Evolutionary conservation across 2,329 filamentous ascomycete species (phyloP).

Genomic region (Emydomyces testavorans): DNA sequence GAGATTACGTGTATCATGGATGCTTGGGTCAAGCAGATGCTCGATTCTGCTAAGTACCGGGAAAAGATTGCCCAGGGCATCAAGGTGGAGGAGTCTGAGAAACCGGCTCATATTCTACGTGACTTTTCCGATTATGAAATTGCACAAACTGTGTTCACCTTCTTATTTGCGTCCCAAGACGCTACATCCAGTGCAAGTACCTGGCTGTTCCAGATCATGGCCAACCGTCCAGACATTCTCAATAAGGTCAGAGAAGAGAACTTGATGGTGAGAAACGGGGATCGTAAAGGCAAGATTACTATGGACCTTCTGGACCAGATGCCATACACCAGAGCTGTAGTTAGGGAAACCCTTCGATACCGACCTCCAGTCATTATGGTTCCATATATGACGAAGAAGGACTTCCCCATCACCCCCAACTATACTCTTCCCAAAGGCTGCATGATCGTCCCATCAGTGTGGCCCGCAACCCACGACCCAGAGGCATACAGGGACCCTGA

Average conservation of each 20-base stretch:
- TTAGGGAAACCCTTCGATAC: constrained; percentile 84
- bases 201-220: constrained; percentile 90
- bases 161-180: constrained; percentile 94
- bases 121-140: constrained; percentile 87
- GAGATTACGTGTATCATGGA: constrained; percentile 89
- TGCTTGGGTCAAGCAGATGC: constrained; percentile 79
- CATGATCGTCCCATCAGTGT: constrained; percentile 89
- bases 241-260: constrained; percentile 90
- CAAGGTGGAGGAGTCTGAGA: constrained; percentile 56
- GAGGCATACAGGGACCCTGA: constrained; percentile 88
- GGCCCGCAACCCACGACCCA: constrained; percentile 79
- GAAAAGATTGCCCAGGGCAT: constrained; percentile 64
- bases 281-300: constrained; percentile 56
- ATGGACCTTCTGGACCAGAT: constrained; percentile 83
- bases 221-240: constrained; percentile 84
- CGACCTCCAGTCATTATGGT: constrained; percentile 96
- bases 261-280: constrained; percentile 60
- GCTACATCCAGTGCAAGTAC: constrained; percentile 87
- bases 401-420: constrained; percentile 74
- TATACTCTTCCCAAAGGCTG: constrained; percentile 93
- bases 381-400: constrained; percentile 86
- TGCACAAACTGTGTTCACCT: constrained; percentile 84
- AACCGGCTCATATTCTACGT: constrained; percentile 71
- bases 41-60: constrained; percentile 71
- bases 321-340: constrained; percentile 80